These are phyloP conservation scores for Xylaria acuta DNA, from an alignment of 495 filamentous ascomycete genomes.

Conservation along the genomic window DNA sequence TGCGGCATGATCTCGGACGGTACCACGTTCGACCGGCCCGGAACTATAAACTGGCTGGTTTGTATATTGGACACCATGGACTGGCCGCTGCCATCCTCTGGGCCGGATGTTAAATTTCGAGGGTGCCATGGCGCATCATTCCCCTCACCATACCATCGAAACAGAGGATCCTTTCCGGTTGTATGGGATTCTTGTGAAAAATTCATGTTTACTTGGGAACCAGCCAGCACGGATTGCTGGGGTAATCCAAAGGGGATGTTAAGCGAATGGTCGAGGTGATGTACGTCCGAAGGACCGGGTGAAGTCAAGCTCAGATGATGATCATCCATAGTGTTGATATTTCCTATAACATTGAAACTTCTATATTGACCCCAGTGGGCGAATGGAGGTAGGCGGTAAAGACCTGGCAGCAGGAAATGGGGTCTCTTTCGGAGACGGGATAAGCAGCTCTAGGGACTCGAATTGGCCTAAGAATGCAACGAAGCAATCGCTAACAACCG, in stretches of 20 bases:
- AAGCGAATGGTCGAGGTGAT: conserved; percentile 1
- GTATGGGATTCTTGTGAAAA: conserved; percentile 13
- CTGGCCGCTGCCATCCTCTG: conserved; percentile 27
- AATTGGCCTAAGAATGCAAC: not conserved
- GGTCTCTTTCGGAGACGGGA: conserved; percentile 3
- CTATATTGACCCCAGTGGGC: not conserved
- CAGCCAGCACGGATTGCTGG: conserved; percentile 27
- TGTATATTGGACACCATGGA: conserved; percentile 25
- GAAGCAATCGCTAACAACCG: not conserved
- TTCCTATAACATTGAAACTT: conserved; percentile 10
- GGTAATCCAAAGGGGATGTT: conserved; percentile 22
- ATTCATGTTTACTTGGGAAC: conserved; percentile 28
- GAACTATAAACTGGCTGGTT: conserved; percentile 19
- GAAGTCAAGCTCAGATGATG: conserved; percentile 30
- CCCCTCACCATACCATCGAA: conserved; percentile 39
- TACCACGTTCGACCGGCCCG: conserved; percentile 32
- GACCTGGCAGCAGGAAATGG: not conserved
- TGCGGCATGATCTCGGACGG: conserved; percentile 56
- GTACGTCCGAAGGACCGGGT: conserved; percentile 30
- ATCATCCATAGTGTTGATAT: conserved; percentile 31
- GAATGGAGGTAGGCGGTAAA: not conserved
- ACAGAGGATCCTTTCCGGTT: conserved; percentile 33
- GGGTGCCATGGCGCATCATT: conserved; percentile 52
- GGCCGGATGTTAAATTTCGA: conserved; percentile 31
- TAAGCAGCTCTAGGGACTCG: not conserved